Evolutionary conservation across 176 grass and related monocot species (phyloP), one percentile per base, ranked within the genome.

Genomic region (Aechmea fasciata): DNA sequence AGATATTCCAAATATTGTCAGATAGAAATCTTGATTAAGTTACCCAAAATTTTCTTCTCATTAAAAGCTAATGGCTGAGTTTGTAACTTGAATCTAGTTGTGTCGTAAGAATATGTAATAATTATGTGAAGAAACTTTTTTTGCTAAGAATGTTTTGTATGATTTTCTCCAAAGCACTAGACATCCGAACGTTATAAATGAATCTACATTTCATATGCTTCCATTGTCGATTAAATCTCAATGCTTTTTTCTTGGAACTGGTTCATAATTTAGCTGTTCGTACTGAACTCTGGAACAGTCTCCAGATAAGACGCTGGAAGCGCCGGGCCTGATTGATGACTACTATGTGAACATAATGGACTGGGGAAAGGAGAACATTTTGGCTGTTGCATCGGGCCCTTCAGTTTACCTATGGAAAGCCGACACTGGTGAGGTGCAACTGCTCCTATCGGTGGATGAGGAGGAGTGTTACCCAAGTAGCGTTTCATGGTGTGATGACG

Each of bases 351-450:
- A 78, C 50, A 52, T 83, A 47, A 13, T 83, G 50, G 81, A 78
- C 52, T 83, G 81, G 81, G 75, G 81, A 17, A 62, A 76, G 51
- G 59, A 68, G 41, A 83, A 83, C 14, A 78, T 83, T 49, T 59
- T 83, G 47, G 75, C 81, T 61, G 73, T 78, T 50, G 67, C 57
- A 3, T 22, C 73, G 6, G 81, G 81, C 23, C 59, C 53, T 59
- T 77, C 74, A 11, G 25, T 83, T 12, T 83, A 73, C 68, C 51
- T 83, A 13, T 78, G 71, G 74, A 78, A 73, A 24, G 51, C 28
- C 20, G 74, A 66, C 28, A 50, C 51, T 15, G 13, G 62, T 11
- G 14, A 48, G 50, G 73, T 61, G 29, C 55, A 83, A 19, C 17
- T 59, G 20, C 81, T 73, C 17, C 23, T 59, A 53, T 61, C 33